Evolutionary conservation across 2,329 filamentous ascomycete species (phyloP).

Genomic region (Periconia sp.): DNA sequence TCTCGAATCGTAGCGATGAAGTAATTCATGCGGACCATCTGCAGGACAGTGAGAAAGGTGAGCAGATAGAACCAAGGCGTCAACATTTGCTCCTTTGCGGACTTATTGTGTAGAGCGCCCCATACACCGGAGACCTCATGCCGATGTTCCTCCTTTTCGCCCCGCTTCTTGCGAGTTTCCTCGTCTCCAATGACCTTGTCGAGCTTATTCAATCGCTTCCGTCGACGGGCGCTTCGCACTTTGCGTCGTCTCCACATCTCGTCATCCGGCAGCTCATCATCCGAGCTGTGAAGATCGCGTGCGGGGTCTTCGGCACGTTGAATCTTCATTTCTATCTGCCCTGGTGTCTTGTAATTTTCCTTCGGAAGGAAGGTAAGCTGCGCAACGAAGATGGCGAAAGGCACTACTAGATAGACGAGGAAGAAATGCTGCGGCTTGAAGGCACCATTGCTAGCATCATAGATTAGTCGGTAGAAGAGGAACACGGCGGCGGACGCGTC

Average conservation of each 20-base stretch:
- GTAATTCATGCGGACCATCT: slow-evolving; percentile 76
- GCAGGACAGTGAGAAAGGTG: slow-evolving; percentile 73
- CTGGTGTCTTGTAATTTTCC: slow-evolving; percentile 76
- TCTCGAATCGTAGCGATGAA: slow-evolving; percentile 85
- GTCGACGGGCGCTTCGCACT: slow-evolving; percentile 50
- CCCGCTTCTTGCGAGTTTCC: slow-evolving; percentile 65
- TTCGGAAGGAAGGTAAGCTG: slow-evolving; percentile 76
- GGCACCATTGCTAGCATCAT: slow-evolving; percentile 61
- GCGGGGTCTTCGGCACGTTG: slow-evolving; percentile 35
- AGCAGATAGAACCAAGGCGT: slow-evolving; percentile 86
- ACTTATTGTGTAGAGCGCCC: slow-evolving; percentile 79
- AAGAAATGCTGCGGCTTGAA: slow-evolving; percentile 75
- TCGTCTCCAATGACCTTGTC: slow-evolving; percentile 73
- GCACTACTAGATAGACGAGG: slow-evolving; percentile 72
- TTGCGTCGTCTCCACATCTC: slow-evolving; percentile 52
- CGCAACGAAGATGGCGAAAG: slow-evolving; percentile 67
- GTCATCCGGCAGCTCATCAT: slow-evolving; percentile 59
- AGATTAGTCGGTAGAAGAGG: slow-evolving; percentile 74
- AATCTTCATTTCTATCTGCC: slow-evolving; percentile 44
- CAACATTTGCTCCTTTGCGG: slow-evolving; percentile 73
- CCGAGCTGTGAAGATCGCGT: slow-evolving; percentile 59
- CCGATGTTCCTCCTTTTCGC: slow-evolving; percentile 67
- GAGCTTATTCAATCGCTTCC: slow-evolving; percentile 70
- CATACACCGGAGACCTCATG: slow-evolving; percentile 77
- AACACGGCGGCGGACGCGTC: slow-evolving; percentile 83